A percentile compares a stretch with the other conserved stretches of the same genome.
Conservation (phyloP, 306 rosid species). For the Clitoria ternatea region DNA sequence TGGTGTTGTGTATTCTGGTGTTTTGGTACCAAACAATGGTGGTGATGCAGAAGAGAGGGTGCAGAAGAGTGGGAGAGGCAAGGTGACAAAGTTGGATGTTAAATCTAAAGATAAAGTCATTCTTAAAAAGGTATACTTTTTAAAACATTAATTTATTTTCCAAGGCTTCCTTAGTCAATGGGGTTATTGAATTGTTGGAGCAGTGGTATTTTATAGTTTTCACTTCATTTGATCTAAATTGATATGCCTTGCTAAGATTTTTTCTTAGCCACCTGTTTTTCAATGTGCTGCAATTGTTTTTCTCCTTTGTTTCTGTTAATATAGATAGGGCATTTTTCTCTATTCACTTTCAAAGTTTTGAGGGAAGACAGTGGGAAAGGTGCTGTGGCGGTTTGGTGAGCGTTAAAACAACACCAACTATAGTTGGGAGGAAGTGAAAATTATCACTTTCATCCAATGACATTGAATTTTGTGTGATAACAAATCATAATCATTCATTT, state of each 20-base stretch:
- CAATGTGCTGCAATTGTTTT: background rate
- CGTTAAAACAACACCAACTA: no score
- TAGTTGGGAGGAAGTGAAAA: no score
- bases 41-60: slow-evolving; percentile 32
- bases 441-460: no score
- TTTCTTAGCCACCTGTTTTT: background rate
- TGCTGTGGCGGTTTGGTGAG: background rate
- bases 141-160: background rate
- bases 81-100: slow-evolving; percentile 25
- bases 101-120: slow-evolving; percentile 66
- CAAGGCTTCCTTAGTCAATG: background rate
- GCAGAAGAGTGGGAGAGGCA: slow-evolving; percentile 46
- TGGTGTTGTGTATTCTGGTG: slow-evolving; percentile 73
- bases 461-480: no score
- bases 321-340: background rate
- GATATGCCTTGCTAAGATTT: background rate
- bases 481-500: no score
- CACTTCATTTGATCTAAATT: background rate
- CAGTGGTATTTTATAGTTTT: background rate
- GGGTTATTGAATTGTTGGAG: slow-evolving; percentile 1
- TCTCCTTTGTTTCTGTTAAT: background rate
- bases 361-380: background rate
- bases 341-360: background rate
- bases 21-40: slow-evolving; percentile 52
- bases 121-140: slow-evolving; percentile 71